Evolutionary conservation across 116 monocot genomes (phyloP).

Genomic region (Dioscorea cayenensis): DNA sequence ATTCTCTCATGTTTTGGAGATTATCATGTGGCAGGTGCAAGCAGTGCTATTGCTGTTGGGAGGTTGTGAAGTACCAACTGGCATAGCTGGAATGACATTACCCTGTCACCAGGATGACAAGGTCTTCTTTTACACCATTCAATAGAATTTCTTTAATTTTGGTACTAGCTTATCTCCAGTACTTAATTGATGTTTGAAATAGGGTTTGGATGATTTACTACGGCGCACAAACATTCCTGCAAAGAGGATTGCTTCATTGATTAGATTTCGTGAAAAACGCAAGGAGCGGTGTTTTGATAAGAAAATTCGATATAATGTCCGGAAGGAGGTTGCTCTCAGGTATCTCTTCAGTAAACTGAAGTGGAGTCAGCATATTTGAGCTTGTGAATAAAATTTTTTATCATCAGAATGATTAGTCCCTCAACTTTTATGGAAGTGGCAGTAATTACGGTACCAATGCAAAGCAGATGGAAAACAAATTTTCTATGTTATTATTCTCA

Average conservation of each 20-base stretch:
- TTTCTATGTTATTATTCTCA: constrained; percentile 9
- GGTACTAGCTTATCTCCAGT: neutral
- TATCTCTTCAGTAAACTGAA: constrained; percentile 1
- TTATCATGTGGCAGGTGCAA: constrained; percentile 54
- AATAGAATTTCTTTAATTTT: neutral
- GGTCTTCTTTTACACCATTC: constrained; percentile 24
- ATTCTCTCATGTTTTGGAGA: neutral
- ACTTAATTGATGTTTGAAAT: neutral
- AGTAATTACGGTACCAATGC: no score
- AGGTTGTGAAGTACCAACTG: constrained; percentile 58
- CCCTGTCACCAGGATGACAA: constrained; percentile 45
- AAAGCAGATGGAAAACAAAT: no score
- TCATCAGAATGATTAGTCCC: no score
- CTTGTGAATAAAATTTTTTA: no score
- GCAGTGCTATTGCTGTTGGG: constrained; percentile 73
- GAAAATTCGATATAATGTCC: constrained; percentile 73
- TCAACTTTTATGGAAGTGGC: no score
- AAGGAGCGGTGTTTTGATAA: constrained; percentile 89
- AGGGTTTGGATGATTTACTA: constrained; percentile 78
- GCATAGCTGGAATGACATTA: constrained; percentile 20
- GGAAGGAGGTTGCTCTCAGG: constrained; percentile 90
- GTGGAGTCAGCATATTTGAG: no score
- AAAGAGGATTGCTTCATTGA: constrained; percentile 74
- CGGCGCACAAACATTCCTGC: constrained; percentile 64
- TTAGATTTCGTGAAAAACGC: constrained; percentile 81